Percentiles rank a stretch among this genome's conserved stretches.
phyloP scores from a whole-genome alignment of 1,139 yeast genomes.

The Kazachstania sp. region DNA sequence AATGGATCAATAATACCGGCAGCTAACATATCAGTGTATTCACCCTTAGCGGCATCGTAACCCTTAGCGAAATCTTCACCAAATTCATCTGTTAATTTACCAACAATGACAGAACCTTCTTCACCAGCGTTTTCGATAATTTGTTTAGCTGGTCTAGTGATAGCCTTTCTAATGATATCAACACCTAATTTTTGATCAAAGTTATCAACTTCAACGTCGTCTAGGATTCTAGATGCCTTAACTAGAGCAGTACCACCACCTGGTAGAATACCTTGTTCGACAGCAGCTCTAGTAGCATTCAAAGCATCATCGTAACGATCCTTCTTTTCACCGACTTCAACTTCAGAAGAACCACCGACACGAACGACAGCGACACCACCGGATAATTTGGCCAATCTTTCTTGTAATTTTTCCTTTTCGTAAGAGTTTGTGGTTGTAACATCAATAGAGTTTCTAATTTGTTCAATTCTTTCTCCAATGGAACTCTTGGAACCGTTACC shows the following conservation, averaged over 20 bases:
- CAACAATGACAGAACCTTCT: conserved; percentile 96
- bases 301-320: conserved; percentile 99
- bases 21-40: conserved; percentile 92
- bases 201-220: conserved; percentile 73
- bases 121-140: conserved; percentile 98
- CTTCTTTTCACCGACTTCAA: conserved; percentile 99
- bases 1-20: conserved; percentile 98
- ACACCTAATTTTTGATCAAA: conserved; percentile 98
- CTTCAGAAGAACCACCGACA: conserved; percentile 98
- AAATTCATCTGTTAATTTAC: conserved; percentile 77
- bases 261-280: conserved; percentile 97
- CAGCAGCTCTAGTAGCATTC: conserved; percentile 99
- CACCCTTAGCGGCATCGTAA: conserved; percentile 89
- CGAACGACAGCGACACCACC: conserved; percentile 99
- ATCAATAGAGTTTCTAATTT: conserved; percentile 75
- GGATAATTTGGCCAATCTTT: conserved; percentile 93
- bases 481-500: conserved; percentile 92
- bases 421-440: conserved; percentile 81
- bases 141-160: conserved; percentile 93
- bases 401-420: conserved; percentile 96
- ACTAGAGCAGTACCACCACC: conserved; percentile 99
- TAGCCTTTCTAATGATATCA: conserved; percentile 89
- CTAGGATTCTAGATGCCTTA: conserved; percentile 83
- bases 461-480: conserved; percentile 90
- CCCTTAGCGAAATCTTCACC: conserved; percentile 86